phyloP scores from a whole-genome alignment of 768 basidiomycete genomes.

The Tulasnella sp. region DNA sequence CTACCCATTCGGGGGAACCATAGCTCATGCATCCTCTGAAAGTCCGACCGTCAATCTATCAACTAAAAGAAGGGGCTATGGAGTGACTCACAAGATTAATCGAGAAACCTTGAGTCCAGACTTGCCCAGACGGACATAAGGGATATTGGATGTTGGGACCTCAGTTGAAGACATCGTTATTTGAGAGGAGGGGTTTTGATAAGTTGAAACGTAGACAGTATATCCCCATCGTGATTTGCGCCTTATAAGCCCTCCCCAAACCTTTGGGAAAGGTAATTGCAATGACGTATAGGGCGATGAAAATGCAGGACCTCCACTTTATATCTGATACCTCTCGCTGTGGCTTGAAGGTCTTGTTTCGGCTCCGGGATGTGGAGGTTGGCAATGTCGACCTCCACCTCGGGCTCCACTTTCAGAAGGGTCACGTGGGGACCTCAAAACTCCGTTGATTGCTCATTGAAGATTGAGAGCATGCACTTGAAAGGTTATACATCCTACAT shows the following conservation, averaged over 20 bases:
- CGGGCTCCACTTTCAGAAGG: too few species aligned
- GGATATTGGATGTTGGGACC: background rate
- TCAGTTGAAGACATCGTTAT: background rate
- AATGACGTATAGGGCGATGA: background rate
- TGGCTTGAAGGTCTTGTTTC: background rate
- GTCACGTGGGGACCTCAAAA: too few species aligned
- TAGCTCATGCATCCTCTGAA: constrained; percentile 57
- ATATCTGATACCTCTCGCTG: background rate
- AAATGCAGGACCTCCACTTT: background rate
- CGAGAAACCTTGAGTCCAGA: constrained; percentile 20
- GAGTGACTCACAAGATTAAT: constrained; percentile 4
- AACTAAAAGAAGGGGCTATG: background rate
- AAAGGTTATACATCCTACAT: background rate
- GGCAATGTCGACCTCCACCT: too few species aligned
- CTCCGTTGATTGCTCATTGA: background rate
- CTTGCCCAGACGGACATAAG: constrained; percentile 22
- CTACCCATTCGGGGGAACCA: constrained; percentile 45
- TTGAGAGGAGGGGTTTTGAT: background rate
- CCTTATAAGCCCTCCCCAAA: background rate
- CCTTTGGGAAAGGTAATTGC: background rate
- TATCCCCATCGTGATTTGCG: background rate
- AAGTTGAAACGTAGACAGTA: background rate
- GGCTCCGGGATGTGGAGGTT: too few species aligned
- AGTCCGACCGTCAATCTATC: background rate
- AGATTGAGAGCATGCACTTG: background rate